Base-by-base conservation (phyloP, 805 yeast species). In the Cyberlindnera americana region DNA sequence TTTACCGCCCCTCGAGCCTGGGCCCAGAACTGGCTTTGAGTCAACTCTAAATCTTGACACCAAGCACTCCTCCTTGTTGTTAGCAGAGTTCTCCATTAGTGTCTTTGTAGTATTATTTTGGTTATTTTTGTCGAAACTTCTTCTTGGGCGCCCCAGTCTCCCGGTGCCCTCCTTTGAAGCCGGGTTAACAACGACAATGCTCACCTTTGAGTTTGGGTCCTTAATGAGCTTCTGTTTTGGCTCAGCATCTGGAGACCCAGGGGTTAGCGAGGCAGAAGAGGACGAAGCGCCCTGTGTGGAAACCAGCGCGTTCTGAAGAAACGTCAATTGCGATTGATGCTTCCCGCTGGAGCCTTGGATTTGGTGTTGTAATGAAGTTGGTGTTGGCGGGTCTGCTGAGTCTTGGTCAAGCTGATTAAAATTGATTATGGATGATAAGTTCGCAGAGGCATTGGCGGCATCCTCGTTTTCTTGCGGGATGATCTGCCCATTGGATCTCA, bases 1-100 rank as follows among this genome's bases (percentile, higher is more conserved):
- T 10, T 36, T 36, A n/a, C 57, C 56, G 16, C 57, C 56, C 41
- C 61, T 46, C 10, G 60, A 55, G 2, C 61, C 61, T 1, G 59
- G 59, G 0, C 61, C 61, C 15, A 37, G 21, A 1, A 56, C 21
- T 11, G 61, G 61, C 34, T 23, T 40, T 2, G 52, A 39, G 33
- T 56, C 61, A 5, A 51, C 41, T 41, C 61, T 51, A 27, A 56
- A 56, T 12, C 34, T 47, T 3, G 59, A 52, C 3, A 56, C 29
- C 6, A 56, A 23, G 12, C 53, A 46, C 30, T 54, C 53, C 19
- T 55, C 55, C 13, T 29, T 30, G 41, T 55, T 56, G 10, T 42
- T 43, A 10, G 41, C 23, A 0, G 61, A 46, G 1, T 41, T 19
- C 1, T 22, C 34, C 15, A 34, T 47, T 17, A 35, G 26, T 9